These are phyloP conservation scores for Candida albicans DNA, from an alignment of 1,139 yeast species.

Conservation along the genomic window DNA sequence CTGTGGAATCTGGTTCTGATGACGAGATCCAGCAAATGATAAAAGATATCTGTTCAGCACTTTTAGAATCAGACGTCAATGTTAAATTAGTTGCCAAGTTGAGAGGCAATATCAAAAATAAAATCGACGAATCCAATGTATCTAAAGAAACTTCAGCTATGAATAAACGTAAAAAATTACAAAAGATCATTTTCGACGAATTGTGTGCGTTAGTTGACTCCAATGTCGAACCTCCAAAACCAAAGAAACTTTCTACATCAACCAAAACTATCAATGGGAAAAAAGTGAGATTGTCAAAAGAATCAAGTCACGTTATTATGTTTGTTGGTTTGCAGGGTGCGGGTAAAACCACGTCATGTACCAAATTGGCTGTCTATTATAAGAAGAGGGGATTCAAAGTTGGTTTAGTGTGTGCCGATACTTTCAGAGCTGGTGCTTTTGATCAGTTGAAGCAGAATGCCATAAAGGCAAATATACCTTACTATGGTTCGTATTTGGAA, in stretches of 20 bases:
- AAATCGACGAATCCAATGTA: slow-evolving; percentile 46
- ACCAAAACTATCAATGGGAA: slow-evolving; percentile 31
- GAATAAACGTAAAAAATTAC: slow-evolving; percentile 76
- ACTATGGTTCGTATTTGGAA: slow-evolving; percentile 91
- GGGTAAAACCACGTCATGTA: slow-evolving; percentile 97
- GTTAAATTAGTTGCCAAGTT: slow-evolving; percentile 76
- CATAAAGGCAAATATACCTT: slow-evolving; percentile 90
- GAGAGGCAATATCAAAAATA: slow-evolving; percentile 68
- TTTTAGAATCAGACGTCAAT: slow-evolving; percentile 90
- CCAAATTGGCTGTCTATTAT: slow-evolving; percentile 92
- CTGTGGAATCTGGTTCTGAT: slow-evolving; percentile 47
- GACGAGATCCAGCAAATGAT: slow-evolving; percentile 55
- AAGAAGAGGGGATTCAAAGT: slow-evolving; percentile 92
- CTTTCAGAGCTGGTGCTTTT: slow-evolving; percentile 99
- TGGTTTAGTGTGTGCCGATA: slow-evolving; percentile 97
- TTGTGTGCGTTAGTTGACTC: slow-evolving; percentile 80
- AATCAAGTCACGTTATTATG: slow-evolving; percentile 69
- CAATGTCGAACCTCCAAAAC: slow-evolving; percentile 70
- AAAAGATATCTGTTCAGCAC: slow-evolving; percentile 86
- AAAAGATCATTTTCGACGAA: slow-evolving; percentile 92
- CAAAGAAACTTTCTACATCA: slow-evolving; percentile 56
- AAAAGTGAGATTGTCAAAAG: slow-evolving; percentile 29
- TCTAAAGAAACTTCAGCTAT: slow-evolving; percentile 51
- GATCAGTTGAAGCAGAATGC: slow-evolving; percentile 98
- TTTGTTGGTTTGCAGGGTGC: slow-evolving; percentile 98